phyloP scores from a whole-genome alignment of 306 rosid species.

The barrel medic (Medicago truncatula) region MtrunA17r5.0-ANR NC_053042.1:5302501-5303000 shows the following conservation, averaged over 20 bases:
- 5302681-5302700: neutral
- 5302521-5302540: slow-evolving; percentile 20
- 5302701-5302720: slow-evolving; percentile 18
- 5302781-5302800: neutral
- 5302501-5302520: slow-evolving; percentile 26
- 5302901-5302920: too few relatives aligned
- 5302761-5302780: neutral
- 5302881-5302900: neutral
- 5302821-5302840: neutral
- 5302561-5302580: slow-evolving; percentile 36
- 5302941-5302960: neutral
- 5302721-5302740: neutral
- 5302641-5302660: slow-evolving; percentile 5
- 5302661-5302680: slow-evolving; percentile 6
- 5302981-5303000: neutral
- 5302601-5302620: slow-evolving; percentile 13
- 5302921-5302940: too few relatives aligned
- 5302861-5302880: neutral
- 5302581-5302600: slow-evolving; percentile 14
- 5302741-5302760: neutral
- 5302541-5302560: slow-evolving; percentile 32
- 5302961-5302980: too few relatives aligned
- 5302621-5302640: slow-evolving; percentile 26
- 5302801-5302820: neutral
- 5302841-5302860: neutral